phyloP scores from a whole-genome alignment of 768 basidiomycete species.

The Boletus sp. region DNA sequence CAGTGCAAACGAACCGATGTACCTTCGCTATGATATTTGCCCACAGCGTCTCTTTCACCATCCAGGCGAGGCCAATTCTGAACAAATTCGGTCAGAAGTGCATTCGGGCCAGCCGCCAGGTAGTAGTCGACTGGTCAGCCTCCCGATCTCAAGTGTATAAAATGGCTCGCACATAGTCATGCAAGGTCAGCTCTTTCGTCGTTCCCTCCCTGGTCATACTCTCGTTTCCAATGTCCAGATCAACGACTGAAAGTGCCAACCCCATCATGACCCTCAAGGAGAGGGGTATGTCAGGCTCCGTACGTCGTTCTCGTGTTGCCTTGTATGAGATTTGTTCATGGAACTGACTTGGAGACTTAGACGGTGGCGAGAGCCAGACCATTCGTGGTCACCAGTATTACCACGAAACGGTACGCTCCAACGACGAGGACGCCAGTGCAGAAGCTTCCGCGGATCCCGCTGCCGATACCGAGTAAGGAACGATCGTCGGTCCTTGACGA shows the following conservation, averaged over 20 bases:
- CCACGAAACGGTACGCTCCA: slow-evolving; percentile 2
- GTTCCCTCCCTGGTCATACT: not conserved
- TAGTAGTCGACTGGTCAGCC: not conserved
- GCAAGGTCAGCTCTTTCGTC: not conserved
- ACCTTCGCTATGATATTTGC: too few relatives aligned
- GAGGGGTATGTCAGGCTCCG: not conserved
- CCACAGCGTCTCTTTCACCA: not conserved
- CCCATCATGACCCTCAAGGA: not conserved
- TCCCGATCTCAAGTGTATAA: not conserved
- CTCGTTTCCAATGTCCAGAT: not conserved
- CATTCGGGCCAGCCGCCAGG: not conserved
- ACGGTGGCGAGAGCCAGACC: not conserved
- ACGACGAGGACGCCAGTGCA: not conserved
- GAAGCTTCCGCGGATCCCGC: not conserved
- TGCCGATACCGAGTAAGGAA: not conserved
- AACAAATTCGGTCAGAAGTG: not conserved
- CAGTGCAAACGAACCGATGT: not conserved
- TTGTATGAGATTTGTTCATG: too few relatives aligned
- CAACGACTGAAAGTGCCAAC: not conserved
- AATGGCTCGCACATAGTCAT: not conserved
- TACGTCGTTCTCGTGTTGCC: not conserved
- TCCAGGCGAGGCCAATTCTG: not conserved
- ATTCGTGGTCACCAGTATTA: slow-evolving; percentile 9
- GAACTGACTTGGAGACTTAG: not conserved
- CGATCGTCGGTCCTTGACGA: not conserved